Conservation (phyloP, 2,329 filamentous ascomycete species). For the Neopestalotiopsis clavispora region DNA sequence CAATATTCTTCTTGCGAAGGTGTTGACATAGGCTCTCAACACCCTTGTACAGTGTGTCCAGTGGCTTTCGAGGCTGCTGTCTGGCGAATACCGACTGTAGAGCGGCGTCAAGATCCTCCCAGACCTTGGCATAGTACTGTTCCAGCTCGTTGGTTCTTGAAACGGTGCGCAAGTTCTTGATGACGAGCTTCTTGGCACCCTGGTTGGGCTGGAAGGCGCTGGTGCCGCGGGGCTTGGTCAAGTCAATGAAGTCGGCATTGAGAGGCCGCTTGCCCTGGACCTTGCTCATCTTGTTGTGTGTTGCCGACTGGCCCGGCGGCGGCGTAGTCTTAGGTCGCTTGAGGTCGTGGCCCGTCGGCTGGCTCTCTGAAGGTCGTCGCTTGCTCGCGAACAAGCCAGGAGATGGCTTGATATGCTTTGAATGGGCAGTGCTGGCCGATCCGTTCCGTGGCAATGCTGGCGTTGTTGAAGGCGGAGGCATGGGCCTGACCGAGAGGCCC, state of each 20-base stretch:
- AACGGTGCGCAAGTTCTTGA: slow-evolving; percentile 85
- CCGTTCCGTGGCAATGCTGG: slow-evolving; percentile 35
- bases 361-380: slow-evolving; percentile 22
- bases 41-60: slow-evolving; percentile 87
- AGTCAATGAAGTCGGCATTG: slow-evolving; percentile 41
- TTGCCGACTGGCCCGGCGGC: slow-evolving; percentile 5
- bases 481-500: slow-evolving; percentile 17
- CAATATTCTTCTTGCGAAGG: slow-evolving; percentile 74
- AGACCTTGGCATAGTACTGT: slow-evolving; percentile 78
- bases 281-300: slow-evolving; percentile 33
- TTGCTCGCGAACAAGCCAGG: slow-evolving; percentile 28
- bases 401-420: slow-evolving; percentile 30
- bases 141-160: slow-evolving; percentile 65
- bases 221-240: slow-evolving; percentile 44
- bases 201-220: slow-evolving; percentile 71
- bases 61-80: slow-evolving; percentile 67
- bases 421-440: slow-evolving; percentile 30
- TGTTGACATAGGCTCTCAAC: slow-evolving; percentile 82
- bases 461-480: slow-evolving; percentile 29
- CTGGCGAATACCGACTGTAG: slow-evolving; percentile 75
- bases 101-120: slow-evolving; percentile 75
- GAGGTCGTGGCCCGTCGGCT: slow-evolving; percentile 16
- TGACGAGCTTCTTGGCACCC: slow-evolving; percentile 84
- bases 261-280: slow-evolving; percentile 41
- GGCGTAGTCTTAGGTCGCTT: slow-evolving; percentile 15